These are phyloP conservation scores for Colletotrichum chlorophyti DNA, from an alignment of 2,329 filamentous ascomycete species.

Conservation along the genomic window DNA sequence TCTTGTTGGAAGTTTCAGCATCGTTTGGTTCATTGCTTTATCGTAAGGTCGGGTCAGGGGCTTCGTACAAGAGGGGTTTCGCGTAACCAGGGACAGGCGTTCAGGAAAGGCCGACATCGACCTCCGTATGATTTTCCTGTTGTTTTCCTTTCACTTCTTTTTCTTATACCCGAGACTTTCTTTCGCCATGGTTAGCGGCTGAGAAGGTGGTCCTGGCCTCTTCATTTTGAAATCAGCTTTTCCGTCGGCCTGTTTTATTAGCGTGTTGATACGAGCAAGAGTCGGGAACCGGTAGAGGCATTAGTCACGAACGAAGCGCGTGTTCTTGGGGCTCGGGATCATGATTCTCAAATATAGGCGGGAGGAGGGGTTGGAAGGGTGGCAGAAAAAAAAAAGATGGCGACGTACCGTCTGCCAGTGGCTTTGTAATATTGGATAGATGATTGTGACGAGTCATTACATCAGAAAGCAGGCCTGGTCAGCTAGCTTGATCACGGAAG, in stretches of 20 bases:
- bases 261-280: conserved; percentile 15
- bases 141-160: too few species aligned
- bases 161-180: conserved; percentile 46
- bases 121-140: conserved; percentile 10
- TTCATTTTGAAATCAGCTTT: conserved; percentile 1
- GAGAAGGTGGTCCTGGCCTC: neutral
- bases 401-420: conserved; percentile 15
- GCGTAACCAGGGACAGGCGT: conserved; percentile 20
- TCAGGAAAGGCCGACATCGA: conserved; percentile 15
- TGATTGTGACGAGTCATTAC: conserved; percentile 24
- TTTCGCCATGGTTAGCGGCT: conserved; percentile 36
- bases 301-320: conserved; percentile 1
- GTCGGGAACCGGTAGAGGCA: neutral
- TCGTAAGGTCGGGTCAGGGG: neutral
- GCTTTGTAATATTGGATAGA: conserved; percentile 23
- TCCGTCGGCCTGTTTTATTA: conserved; percentile 26
- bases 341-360: neutral
- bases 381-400: conserved; percentile 15
- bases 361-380: neutral
- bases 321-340: neutral
- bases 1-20: conserved; percentile 29
- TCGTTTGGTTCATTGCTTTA: neutral
- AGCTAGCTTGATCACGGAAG: conserved; percentile 26
- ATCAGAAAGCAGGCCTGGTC: conserved; percentile 27
- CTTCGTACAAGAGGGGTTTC: conserved; percentile 1